Percentiles rank a stretch among this genome's conserved stretches.
Conservation (phyloP, 805 yeast genomes). For the Metschnikowia rubicola region DNA sequence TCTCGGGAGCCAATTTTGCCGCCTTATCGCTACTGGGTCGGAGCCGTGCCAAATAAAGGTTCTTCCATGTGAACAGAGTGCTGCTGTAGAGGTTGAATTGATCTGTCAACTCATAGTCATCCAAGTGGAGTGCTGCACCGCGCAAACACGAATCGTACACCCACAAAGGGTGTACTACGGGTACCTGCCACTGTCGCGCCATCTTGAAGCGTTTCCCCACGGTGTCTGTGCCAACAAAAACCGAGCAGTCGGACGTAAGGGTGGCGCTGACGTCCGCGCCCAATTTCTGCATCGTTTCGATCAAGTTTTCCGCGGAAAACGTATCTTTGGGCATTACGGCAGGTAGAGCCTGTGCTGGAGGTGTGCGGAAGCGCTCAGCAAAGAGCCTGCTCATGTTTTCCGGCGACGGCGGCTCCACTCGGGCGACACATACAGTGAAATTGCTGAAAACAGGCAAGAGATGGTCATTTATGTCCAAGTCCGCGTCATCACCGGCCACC, state of each 20-base stretch:
- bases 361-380: conserved; percentile 23
- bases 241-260: conserved; percentile 40
- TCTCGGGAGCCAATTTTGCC: conserved; percentile 1
- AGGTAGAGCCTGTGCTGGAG: conserved; percentile 13
- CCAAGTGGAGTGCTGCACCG: conserved; percentile 39
- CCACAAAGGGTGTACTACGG: conserved; percentile 52
- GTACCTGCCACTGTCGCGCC: conserved; percentile 51
- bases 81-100: conserved; percentile 14
- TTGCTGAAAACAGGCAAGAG: conserved; percentile 44
- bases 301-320: conserved; percentile 28
- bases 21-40: background rate
- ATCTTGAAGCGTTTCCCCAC: conserved; percentile 51
- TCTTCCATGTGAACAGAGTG: conserved; percentile 39
- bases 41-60: conserved; percentile 13
- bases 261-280: conserved; percentile 55
- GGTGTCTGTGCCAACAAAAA: conserved; percentile 48
- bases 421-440: conserved; percentile 44
- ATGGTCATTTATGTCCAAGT: conserved; percentile 23
- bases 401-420: conserved; percentile 22
- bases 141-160: conserved; percentile 43
- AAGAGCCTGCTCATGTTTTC: conserved; percentile 14
- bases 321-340: conserved; percentile 11
- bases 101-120: conserved; percentile 35
- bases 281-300: conserved; percentile 32
- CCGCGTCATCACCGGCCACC: conserved; percentile 47